Percentiles rank a stretch among this genome's conserved stretches.
phyloP scores from a whole-genome alignment of 305 asterid genomes.

The Fraxinus latifolia region DNA sequence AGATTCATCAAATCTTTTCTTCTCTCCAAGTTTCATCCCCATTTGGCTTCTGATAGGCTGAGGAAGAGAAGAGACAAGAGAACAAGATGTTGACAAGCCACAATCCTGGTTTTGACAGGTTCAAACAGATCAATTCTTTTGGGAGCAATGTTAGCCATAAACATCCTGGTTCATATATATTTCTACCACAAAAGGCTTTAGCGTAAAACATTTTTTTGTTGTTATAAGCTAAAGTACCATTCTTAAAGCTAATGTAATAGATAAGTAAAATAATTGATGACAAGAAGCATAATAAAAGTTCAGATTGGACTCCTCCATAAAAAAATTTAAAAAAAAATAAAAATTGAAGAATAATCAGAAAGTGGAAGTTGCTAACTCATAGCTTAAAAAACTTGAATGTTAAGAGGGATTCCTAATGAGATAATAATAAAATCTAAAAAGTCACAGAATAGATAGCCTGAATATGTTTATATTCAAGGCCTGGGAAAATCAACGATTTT shows the following conservation, averaged over 20 bases:
- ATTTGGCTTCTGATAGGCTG: constrained; percentile 45
- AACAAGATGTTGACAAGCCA: constrained; percentile 45
- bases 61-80: constrained; percentile 60
- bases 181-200: neutral
- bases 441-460: neutral
- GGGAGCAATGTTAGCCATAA: neutral
- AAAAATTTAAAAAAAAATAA: neutral
- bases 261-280: neutral
- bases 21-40: constrained; percentile 49
- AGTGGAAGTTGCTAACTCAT: neutral
- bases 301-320: neutral
- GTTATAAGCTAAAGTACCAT: neutral
- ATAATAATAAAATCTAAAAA: neutral
- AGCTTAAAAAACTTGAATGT: neutral
- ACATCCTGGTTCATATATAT: neutral
- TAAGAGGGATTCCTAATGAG: neutral
- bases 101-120: constrained; percentile 50
- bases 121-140: constrained; percentile 24
- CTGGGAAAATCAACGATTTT: constrained; percentile 1
- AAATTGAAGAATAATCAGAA: neutral
- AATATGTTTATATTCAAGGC: neutral
- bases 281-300: neutral
- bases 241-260: neutral
- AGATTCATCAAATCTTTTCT: constrained; percentile 33
- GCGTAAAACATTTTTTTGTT: neutral